phyloP scores from a whole-genome alignment of 2,329 filamentous ascomycete species.

The Aureobasidium sp. region DNA sequence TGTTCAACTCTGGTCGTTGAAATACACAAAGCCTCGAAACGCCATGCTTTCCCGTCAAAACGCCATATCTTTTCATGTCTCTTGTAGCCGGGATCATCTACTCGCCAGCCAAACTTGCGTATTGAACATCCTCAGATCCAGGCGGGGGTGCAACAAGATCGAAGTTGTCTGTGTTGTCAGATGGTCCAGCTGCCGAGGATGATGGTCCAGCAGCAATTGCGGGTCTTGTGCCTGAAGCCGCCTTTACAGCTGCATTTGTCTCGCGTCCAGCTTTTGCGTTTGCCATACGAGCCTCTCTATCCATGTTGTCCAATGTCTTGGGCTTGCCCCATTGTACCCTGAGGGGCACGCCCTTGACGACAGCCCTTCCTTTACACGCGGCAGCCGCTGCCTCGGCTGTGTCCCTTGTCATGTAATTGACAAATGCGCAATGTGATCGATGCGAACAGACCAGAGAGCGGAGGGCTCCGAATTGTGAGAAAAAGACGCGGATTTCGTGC shows the following conservation, averaged over 20 bases:
- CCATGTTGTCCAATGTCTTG: conserved; percentile 87
- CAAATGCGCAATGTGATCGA: conserved; percentile 91
- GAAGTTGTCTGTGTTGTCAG: conserved; percentile 35
- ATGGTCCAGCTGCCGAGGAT: conserved; percentile 31
- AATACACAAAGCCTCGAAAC: conserved; percentile 4
- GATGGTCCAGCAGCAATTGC: conserved; percentile 18
- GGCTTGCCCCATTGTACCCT: conserved; percentile 89
- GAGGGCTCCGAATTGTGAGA: conserved; percentile 79
- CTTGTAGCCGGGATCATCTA: conserved; percentile 33
- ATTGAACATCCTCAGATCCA: conserved; percentile 67
- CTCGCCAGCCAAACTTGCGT: conserved; percentile 78
- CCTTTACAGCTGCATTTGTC: conserved; percentile 26
- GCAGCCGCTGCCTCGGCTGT: conserved; percentile 79
- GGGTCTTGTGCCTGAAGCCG: conserved; percentile 17
- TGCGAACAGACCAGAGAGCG: conserved; percentile 93
- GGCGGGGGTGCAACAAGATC: conserved; percentile 64
- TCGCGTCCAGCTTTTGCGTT: conserved; percentile 72
- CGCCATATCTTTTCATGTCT: background rate
- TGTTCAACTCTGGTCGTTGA: background rate
- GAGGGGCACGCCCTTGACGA: conserved; percentile 85
- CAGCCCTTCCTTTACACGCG: conserved; percentile 75
- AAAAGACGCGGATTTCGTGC: conserved; percentile 82
- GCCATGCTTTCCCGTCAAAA: conserved; percentile 13
- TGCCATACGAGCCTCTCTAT: conserved; percentile 71
- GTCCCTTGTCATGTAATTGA: conserved; percentile 83